Conservation (phyloP, 805 yeast species). For the Ogataea siamensis region DNA sequence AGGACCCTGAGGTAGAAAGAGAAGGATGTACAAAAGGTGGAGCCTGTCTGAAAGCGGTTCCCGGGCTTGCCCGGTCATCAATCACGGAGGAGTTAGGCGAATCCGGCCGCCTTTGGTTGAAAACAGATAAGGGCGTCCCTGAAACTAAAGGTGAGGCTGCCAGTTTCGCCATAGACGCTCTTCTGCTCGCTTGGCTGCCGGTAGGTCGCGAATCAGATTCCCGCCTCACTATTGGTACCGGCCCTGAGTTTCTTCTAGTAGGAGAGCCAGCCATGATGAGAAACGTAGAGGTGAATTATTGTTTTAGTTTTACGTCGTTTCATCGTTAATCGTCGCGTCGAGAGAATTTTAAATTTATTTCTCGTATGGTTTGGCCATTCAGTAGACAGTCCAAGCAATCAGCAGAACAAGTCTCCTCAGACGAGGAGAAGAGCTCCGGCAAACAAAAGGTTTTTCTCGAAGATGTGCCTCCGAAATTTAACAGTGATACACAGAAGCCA, state of each 20-base stretch:
- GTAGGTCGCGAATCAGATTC: constrained; percentile 4
- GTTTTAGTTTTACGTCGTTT: background rate
- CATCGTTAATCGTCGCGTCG: constrained; percentile 8
- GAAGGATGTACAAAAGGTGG: constrained; percentile 9
- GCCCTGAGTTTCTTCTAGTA: constrained; percentile 8
- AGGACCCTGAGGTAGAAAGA: constrained; percentile 22
- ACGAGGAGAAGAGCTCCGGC: constrained; percentile 4
- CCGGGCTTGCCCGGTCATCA: constrained; percentile 19
- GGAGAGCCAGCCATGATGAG: constrained; percentile 17
- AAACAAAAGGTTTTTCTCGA: constrained; percentile 40
- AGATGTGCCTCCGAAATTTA: constrained; percentile 51
- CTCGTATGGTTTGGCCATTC: constrained; percentile 30
- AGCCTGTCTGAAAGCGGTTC: constrained; percentile 1
- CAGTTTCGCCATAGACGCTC: constrained; percentile 36
- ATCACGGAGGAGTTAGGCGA: constrained; percentile 27
- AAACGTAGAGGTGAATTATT: background rate
- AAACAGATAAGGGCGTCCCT: constrained; percentile 15
- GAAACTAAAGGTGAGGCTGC: constrained; percentile 28
- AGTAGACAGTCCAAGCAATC: constrained; percentile 6
- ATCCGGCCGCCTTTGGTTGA: constrained; percentile 17
- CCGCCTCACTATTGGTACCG: constrained; percentile 11
- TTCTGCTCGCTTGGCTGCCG: constrained; percentile 22
- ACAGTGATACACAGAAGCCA: constrained; percentile 9
- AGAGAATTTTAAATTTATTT: constrained; percentile 2
- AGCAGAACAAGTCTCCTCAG: constrained; percentile 8